Conservation (phyloP, 306 rosid species). For the Quercus agrifolia region DNA sequence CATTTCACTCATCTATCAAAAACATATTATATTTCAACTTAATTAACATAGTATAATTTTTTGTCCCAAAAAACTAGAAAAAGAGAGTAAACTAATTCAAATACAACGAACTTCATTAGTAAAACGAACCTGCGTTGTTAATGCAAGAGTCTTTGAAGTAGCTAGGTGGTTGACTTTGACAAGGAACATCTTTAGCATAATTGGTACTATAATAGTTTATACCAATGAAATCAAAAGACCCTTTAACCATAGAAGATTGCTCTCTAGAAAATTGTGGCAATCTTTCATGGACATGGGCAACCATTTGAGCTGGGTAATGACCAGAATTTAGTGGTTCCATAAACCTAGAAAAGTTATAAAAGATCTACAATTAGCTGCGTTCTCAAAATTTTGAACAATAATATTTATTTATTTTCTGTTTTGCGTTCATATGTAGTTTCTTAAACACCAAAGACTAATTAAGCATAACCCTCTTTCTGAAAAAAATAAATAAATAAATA, state of each 20-base stretch:
- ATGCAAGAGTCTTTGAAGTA: constrained; percentile 25
- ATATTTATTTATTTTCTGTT: too few species aligned
- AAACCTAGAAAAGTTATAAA: constrained; percentile 16
- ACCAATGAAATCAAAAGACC: constrained; percentile 45
- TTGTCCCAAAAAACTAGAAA: too few species aligned
- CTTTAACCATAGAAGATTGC: constrained; percentile 26
- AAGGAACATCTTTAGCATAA: constrained; percentile 32
- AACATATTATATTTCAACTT: neutral
- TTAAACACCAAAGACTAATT: too few species aligned
- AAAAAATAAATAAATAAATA: too few species aligned
- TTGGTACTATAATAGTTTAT: constrained; percentile 33
- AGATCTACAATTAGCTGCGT: too few species aligned
- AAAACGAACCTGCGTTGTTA: neutral
- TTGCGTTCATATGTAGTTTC: too few species aligned
- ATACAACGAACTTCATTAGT: neutral
- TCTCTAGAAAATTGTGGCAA: constrained; percentile 38
- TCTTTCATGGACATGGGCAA: constrained; percentile 13
- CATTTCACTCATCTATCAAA: constrained; percentile 35
- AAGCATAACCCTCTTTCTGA: too few species aligned
- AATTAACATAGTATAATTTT: too few species aligned
- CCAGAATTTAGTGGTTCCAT: constrained; percentile 37
- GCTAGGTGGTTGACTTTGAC: neutral
- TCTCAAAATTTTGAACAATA: too few species aligned
- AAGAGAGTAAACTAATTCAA: neutral
- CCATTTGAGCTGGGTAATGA: constrained; percentile 39